A percentile compares a stretch with the other conserved stretches of the same genome.
Evolutionary conservation across 345 rosid genomes (phyloP).

Genomic region (Alliaria petiolata): DNA sequence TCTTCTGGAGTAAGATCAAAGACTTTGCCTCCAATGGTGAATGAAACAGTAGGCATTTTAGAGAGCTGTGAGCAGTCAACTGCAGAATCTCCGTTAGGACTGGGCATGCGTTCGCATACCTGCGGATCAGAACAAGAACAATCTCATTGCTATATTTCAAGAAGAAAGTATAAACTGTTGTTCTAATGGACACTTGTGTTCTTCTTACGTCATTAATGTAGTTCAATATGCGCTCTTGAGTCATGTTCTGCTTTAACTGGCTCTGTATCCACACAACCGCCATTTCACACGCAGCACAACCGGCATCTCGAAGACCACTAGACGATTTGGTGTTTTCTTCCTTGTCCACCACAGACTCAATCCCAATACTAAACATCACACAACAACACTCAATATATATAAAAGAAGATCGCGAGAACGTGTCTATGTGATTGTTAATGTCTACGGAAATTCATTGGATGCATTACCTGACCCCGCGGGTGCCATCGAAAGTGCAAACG

Average conservation of each 20-base stretch:
- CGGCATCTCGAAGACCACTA: constrained; percentile 33
- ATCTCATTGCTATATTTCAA: not conserved
- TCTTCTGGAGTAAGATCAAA: constrained; percentile 71
- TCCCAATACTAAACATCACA: constrained; percentile 47
- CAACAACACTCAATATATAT: not conserved
- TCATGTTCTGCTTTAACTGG: constrained; percentile 66
- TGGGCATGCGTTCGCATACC: constrained; percentile 81
- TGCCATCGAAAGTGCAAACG: constrained; percentile 71
- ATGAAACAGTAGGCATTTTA: constrained; percentile 75
- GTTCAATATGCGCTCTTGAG: constrained; percentile 46
- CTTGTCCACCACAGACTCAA: constrained; percentile 64
- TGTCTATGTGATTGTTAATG: not conserved
- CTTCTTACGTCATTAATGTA: constrained; percentile 55
- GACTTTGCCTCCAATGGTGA: constrained; percentile 64
- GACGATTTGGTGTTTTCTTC: constrained; percentile 32
- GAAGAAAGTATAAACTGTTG: not conserved
- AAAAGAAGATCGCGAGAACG: not conserved
- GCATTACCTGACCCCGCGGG: constrained; percentile 62
- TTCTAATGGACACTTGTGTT: too few species aligned
- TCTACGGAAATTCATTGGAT: not conserved
- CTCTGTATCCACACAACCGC: constrained; percentile 82
- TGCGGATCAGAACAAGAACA: constrained; percentile 16
- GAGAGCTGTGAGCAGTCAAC: constrained; percentile 68
- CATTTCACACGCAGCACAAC: constrained; percentile 85
- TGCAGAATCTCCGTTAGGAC: constrained; percentile 65